Evolutionary conservation across 164 flowering plant species (phyloP), one percentile per base, ranked within the genome.

Genomic region (Euptelea pleiosperma): DNA sequence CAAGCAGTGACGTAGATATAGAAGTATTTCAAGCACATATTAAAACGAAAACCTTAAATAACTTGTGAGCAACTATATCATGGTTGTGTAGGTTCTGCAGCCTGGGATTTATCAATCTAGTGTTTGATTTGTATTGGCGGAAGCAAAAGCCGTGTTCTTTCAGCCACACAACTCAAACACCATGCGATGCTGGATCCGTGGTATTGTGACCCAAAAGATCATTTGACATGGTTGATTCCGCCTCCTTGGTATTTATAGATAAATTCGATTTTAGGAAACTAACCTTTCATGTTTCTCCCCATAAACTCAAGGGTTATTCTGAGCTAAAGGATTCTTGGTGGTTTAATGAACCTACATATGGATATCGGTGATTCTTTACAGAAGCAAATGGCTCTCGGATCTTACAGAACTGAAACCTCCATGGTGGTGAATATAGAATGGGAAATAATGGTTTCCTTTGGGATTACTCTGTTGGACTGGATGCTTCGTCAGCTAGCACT

Each of bases 1-100:
- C 74, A 15, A 46, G 64, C 65, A 63, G 78, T 64, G 75, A 67
- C 25, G 66, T 70, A 39, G 76, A 72, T 53, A 62, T 52, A 8
- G 77, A 69, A 64, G 49, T 62, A 46, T 31, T 41, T 19, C 71
- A 57, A 22, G 19, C 26, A 22, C 76, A 69, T 73, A 75, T 75
- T 52, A 56, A 60, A 24, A 14, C 18, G 24, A 41, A 42, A 34
- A 14, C 11, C 42, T 61, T 6, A 24, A 35, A 19, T 19, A 36
- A 6, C 16, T 21, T 36, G 2, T 10, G 21, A 34, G 18, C 8
- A 1, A 0, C n/a, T n/a, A n/a, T n/a, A n/a, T n/a, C n/a, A n/a
- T n/a, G n/a, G n/a, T n/a, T n/a, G n/a, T n/a, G n/a, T n/a, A n/a
- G n/a, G n/a, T n/a, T n/a, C n/a, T n/a, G n/a, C n/a, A n/a, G n/a